These are phyloP conservation scores for Pulveroboletus sp. DNA, from an alignment of 768 basidiomycete species.

Conservation along the genomic window DNA sequence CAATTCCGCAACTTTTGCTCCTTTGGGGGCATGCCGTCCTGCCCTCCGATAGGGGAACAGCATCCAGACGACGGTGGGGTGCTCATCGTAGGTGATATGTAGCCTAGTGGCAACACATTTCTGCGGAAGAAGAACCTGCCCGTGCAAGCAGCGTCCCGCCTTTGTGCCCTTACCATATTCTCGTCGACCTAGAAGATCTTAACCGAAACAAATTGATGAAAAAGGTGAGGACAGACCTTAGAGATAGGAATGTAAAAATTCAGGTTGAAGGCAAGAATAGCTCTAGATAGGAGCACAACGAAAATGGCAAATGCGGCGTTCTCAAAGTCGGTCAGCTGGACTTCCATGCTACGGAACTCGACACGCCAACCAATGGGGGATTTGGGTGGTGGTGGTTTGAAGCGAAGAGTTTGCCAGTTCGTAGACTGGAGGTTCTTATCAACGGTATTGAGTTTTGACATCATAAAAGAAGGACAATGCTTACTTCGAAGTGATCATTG, in stretches of 20 bases:
- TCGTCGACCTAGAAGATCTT: slow-evolving; percentile 72
- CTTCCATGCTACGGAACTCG: slow-evolving; percentile 98
- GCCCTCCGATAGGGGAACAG: slow-evolving; percentile 34
- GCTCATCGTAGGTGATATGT: slow-evolving; percentile 35
- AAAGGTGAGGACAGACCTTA: slow-evolving; percentile 48
- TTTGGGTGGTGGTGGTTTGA: slow-evolving; percentile 95
- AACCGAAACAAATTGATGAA: not conserved
- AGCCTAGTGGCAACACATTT: slow-evolving; percentile 62
- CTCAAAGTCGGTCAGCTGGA: slow-evolving; percentile 98
- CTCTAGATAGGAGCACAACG: slow-evolving; percentile 88
- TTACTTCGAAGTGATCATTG: slow-evolving; percentile 95
- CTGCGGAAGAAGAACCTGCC: slow-evolving; percentile 89
- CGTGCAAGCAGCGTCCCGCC: slow-evolving; percentile 67
- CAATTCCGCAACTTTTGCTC: slow-evolving; percentile 69
- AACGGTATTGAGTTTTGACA: not conserved
- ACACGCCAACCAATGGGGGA: slow-evolving; percentile 96
- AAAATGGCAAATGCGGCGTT: slow-evolving; percentile 97
- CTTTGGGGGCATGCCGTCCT: slow-evolving; percentile 40
- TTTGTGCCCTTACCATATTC: slow-evolving; percentile 91
- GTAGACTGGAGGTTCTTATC: slow-evolving; percentile 95
- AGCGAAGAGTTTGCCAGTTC: slow-evolving; percentile 98
- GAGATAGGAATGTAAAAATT: slow-evolving; percentile 98
- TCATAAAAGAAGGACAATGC: not conserved
- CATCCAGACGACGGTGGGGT: slow-evolving; percentile 41
- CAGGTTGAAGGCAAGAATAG: slow-evolving; percentile 84